Evolutionary conservation across 2,329 filamentous ascomycete genomes (phyloP).

Genomic region (Escovopsis sp.): DNA sequence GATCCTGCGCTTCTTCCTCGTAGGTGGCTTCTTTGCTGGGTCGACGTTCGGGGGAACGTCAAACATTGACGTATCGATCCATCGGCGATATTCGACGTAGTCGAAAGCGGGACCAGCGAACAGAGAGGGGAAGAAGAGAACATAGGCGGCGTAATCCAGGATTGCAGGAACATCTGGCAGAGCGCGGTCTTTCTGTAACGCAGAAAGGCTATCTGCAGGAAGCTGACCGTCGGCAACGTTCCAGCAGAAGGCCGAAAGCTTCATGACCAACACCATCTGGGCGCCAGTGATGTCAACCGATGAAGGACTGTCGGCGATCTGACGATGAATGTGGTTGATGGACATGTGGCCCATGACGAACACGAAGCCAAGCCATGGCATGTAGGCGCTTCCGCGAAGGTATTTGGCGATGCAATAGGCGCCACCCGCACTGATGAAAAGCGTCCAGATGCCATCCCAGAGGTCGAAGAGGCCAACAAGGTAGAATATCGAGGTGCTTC

Average conservation of each 20-base stretch:
- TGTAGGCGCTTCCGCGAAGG: conserved; percentile 66
- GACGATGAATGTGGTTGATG: conserved; percentile 71
- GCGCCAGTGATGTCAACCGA: conserved; percentile 80
- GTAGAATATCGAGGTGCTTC: conserved; percentile 72
- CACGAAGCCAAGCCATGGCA: conserved; percentile 93
- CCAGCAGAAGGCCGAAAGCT: conserved; percentile 93
- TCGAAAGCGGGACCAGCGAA: conserved; percentile 89
- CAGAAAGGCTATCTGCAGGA: conserved; percentile 64
- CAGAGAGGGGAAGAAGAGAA: conserved; percentile 87
- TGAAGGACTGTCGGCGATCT: conserved; percentile 51
- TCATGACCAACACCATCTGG: conserved; percentile 98
- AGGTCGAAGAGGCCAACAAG: conserved; percentile 86
- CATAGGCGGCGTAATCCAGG: conserved; percentile 77
- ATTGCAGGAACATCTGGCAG: conserved; percentile 59
- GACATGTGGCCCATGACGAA: conserved; percentile 96
- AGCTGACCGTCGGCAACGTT: conserved; percentile 88
- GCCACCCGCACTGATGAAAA: conserved; percentile 64
- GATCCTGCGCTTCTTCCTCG: conserved; percentile 80
- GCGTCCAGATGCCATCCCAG: conserved; percentile 68
- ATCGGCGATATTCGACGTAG: conserved; percentile 79
- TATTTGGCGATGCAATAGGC: conserved; percentile 75
- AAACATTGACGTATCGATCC: conserved; percentile 93
- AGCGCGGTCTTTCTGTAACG: conserved; percentile 71
- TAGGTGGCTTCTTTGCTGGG: conserved; percentile 69
- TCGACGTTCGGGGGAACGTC: conserved; percentile 70